phyloP scores from a whole-genome alignment of 2,329 filamentous ascomycete species.

The Onygenales sp. region DNA sequence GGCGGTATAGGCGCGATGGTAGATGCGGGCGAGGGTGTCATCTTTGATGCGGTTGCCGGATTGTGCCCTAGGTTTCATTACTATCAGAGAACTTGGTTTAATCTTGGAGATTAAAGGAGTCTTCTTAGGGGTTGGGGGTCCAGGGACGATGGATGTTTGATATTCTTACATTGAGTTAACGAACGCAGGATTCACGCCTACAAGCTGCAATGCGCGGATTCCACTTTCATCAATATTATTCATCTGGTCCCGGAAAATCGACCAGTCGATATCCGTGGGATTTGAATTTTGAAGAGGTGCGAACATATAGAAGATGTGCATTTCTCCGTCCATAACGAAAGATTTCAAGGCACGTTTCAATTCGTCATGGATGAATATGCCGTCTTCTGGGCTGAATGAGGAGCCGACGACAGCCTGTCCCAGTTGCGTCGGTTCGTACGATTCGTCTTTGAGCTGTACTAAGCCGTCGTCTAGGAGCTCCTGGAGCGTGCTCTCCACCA shows the following conservation, averaged over 20 bases:
- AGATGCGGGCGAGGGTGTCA: constrained; percentile 51
- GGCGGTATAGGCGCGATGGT: constrained; percentile 64
- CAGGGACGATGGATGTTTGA: constrained; percentile 4
- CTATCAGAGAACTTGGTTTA: neutral
- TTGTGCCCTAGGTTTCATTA: constrained; percentile 45
- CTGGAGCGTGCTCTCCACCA: constrained; percentile 50
- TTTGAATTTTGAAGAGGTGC: constrained; percentile 54
- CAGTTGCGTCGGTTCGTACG: constrained; percentile 53
- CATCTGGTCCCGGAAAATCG: constrained; percentile 61
- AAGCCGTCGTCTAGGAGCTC: constrained; percentile 50
- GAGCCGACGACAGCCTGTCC: constrained; percentile 65
- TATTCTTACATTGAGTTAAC: constrained; percentile 56
- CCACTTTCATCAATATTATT: constrained; percentile 62
- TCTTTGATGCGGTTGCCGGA: constrained; percentile 55
- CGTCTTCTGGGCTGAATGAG: constrained; percentile 64
- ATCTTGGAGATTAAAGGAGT: neutral
- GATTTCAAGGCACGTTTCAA: constrained; percentile 56
- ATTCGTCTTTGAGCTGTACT: constrained; percentile 41
- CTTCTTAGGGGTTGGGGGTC: neutral
- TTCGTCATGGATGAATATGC: constrained; percentile 62
- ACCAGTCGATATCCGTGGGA: constrained; percentile 55
- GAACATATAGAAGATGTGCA: constrained; percentile 70
- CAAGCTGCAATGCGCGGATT: constrained; percentile 55
- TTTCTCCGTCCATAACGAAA: constrained; percentile 72
- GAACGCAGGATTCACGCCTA: constrained; percentile 58